These are phyloP conservation scores for Neofusicoccum parvum DNA, from an alignment of 2,329 filamentous ascomycete species.

Conservation along the genomic window DNA sequence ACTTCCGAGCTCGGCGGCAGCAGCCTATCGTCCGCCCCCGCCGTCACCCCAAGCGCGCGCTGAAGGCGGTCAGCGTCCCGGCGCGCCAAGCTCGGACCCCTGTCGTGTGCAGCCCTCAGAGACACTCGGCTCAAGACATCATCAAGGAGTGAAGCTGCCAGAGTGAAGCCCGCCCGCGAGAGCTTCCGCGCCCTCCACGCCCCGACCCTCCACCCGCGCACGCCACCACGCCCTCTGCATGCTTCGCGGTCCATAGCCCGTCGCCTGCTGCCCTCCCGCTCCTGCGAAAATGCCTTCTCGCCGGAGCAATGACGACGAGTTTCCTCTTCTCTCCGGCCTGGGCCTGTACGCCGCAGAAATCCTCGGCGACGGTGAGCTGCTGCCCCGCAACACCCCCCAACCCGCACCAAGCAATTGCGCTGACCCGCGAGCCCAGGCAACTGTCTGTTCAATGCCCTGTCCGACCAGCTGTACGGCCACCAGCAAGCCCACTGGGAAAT, in stretches of 20 bases:
- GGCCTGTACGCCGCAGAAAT: constrained; percentile 63
- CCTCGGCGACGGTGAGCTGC: constrained; percentile 62
- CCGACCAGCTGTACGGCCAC: constrained; percentile 66
- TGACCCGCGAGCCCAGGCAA: constrained; percentile 55
- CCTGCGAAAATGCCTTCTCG: constrained; percentile 26
- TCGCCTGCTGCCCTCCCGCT: constrained; percentile 19
- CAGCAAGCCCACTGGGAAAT: constrained; percentile 61
- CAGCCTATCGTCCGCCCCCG: constrained; percentile 13
- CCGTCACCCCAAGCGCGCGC: neutral
- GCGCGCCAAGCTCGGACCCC: constrained; percentile 21
- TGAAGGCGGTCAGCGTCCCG: constrained; percentile 16
- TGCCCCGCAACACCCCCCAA: constrained; percentile 3
- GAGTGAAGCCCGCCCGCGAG: constrained; percentile 17
- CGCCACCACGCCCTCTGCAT: constrained; percentile 29
- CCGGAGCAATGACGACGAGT: constrained; percentile 44
- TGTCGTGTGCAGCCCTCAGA: constrained; percentile 10
- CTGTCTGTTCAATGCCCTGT: constrained; percentile 69
- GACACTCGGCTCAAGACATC: neutral
- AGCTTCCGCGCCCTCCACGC: constrained; percentile 28
- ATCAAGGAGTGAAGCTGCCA: constrained; percentile 22
- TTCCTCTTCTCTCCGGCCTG: constrained; percentile 58
- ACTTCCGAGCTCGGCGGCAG: neutral
- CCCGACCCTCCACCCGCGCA: constrained; percentile 29
- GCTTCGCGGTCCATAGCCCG: constrained; percentile 24
- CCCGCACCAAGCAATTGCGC: constrained; percentile 20